A percentile compares a stretch with the other conserved stretches of the same genome.
Conservation (phyloP, 2,329 filamentous ascomycete species). For the Mycosphaerella arachidis region DNA sequence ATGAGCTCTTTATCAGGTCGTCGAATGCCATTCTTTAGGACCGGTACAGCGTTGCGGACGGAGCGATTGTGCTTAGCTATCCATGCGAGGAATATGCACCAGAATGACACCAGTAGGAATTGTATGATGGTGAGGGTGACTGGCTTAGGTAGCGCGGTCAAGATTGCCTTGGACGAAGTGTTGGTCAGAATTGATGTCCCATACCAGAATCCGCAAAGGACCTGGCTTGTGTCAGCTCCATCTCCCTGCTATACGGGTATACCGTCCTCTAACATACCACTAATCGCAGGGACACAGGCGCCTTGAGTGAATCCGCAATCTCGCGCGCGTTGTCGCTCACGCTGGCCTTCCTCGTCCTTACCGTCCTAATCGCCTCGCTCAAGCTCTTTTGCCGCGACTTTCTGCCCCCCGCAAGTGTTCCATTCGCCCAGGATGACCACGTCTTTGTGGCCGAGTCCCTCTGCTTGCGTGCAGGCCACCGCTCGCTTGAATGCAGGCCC, state of each 20-base stretch:
- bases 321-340: slow-evolving; percentile 91
- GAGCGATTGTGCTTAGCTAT: slow-evolving; percentile 67
- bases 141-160: slow-evolving; percentile 85
- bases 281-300: slow-evolving; percentile 81
- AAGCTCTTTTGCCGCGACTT: slow-evolving; percentile 80
- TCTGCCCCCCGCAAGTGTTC: slow-evolving; percentile 38
- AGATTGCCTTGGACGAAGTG: slow-evolving; percentile 94
- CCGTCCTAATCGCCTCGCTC: slow-evolving; percentile 78
- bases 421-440: slow-evolving; percentile 43
- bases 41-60: slow-evolving; percentile 67
- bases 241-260: slow-evolving; percentile 24
- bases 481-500: slow-evolving; percentile 43
- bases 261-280: slow-evolving; percentile 58
- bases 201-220: slow-evolving; percentile 88
- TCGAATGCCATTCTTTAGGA: slow-evolving; percentile 78
- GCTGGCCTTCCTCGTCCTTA: slow-evolving; percentile 69
- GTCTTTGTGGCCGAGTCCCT: slow-evolving; percentile 33
- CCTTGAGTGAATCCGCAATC: slow-evolving; percentile 83
- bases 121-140: slow-evolving; percentile 89
- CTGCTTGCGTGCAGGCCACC: slow-evolving; percentile 57
- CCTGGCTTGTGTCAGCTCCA: slow-evolving; percentile 45
- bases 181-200: slow-evolving; percentile 92
- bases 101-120: slow-evolving; percentile 86
- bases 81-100: slow-evolving; percentile 76
- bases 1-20: slow-evolving; percentile 77